Evolutionary conservation across 2,329 filamentous ascomycete genomes (phyloP).

Genomic region (Venturiaceae sp.): DNA sequence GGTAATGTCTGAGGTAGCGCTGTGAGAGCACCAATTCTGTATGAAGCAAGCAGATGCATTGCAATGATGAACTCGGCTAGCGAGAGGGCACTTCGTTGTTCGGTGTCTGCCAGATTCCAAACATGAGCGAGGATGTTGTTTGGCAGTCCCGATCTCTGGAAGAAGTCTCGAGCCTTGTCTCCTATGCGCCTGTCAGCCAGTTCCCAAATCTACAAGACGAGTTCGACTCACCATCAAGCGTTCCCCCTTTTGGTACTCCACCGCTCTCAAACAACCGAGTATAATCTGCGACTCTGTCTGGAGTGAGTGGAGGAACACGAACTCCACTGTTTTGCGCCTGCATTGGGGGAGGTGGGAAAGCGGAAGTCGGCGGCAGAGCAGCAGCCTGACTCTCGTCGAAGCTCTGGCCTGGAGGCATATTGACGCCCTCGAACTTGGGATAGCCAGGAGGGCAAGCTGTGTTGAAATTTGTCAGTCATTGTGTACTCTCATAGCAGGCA

Average conservation of each 20-base stretch:
- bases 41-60: conserved; percentile 92
- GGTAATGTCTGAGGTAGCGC: conserved; percentile 73
- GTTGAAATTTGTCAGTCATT: conserved; percentile 14
- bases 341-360: conserved; percentile 29
- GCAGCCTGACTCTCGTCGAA: conserved; percentile 20
- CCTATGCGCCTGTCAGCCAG: conserved; percentile 35
- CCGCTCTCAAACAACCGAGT: conserved; percentile 85
- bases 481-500: not conserved
- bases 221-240: conserved; percentile 1
- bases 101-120: conserved; percentile 90
- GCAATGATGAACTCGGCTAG: conserved; percentile 93
- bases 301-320: conserved; percentile 77
- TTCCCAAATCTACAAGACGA: not conserved
- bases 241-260: conserved; percentile 55
- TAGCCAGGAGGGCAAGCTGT: conserved; percentile 57
- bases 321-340: conserved; percentile 44
- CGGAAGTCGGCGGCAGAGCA: conserved; percentile 28
- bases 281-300: conserved; percentile 87
- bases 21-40: conserved; percentile 74
- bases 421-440: conserved; percentile 81
- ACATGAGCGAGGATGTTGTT: conserved; percentile 90
- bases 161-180: conserved; percentile 85
- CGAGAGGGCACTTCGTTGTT: conserved; percentile 79
- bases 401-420: conserved; percentile 22
- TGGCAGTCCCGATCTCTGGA: conserved; percentile 82